Conservation (phyloP, 768 basidiomycete genomes). For the Panaeolus cyanescens region DNA sequence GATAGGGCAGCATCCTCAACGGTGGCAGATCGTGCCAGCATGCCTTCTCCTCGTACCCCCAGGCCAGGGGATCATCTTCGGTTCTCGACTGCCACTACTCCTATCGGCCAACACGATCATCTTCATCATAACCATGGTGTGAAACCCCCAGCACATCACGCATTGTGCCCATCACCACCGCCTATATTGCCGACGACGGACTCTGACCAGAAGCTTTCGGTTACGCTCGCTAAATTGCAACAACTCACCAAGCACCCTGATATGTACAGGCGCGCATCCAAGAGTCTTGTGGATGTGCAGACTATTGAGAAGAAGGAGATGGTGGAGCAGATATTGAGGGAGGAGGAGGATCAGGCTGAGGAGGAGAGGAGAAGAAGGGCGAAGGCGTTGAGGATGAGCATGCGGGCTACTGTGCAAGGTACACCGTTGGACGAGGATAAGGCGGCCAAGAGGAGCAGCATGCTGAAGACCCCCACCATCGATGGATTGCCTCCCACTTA, state of each 20-base stretch:
- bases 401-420: conserved; percentile 6
- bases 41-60: background rate
- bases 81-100: conserved; percentile 2
- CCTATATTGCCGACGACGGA: background rate
- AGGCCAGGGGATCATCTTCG: conserved; percentile 3
- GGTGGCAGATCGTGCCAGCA: background rate
- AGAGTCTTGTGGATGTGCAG: conserved; percentile 63
- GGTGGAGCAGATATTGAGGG: conserved; percentile 29
- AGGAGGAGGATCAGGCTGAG: conserved; percentile 26
- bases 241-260: conserved; percentile 29
- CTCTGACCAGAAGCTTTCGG: conserved; percentile 7
- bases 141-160: background rate
- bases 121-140: background rate
- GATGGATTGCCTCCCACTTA: background rate
- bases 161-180: background rate
- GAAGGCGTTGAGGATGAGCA: conserved; percentile 8
- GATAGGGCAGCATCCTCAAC: background rate
- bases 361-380: conserved; percentile 18
- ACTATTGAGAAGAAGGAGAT: conserved; percentile 31
- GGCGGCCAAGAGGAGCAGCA: conserved; percentile 4
- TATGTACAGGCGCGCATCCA: conserved; percentile 61
- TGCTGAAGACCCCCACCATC: background rate
- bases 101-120: conserved; percentile 3
- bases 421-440: conserved; percentile 11
- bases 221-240: conserved; percentile 14